These are phyloP conservation scores for Adansonia gregorii DNA, from an alignment of 441 rosid genomes.

Conservation along the genomic window DNA sequence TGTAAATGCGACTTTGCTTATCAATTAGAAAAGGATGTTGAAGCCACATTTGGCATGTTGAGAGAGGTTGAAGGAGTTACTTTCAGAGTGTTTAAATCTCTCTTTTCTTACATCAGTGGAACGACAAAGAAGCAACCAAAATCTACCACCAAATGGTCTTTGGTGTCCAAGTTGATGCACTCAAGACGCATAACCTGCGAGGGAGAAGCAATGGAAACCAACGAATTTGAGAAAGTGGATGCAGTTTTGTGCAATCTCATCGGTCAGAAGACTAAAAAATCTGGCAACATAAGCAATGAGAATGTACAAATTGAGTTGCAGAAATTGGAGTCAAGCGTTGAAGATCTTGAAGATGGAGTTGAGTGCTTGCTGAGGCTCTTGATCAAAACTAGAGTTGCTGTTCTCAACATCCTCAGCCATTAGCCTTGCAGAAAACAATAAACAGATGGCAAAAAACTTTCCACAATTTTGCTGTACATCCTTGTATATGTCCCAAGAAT, in stretches of 20 bases:
- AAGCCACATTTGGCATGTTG: background rate
- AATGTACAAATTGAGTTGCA: constrained; percentile 18
- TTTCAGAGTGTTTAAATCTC: background rate
- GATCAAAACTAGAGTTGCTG: constrained; percentile 17
- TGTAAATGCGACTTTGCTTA: constrained; percentile 7
- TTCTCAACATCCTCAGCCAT: constrained; percentile 12
- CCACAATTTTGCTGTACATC: background rate
- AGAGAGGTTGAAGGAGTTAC: constrained; percentile 20
- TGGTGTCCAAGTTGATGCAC: constrained; percentile 23
- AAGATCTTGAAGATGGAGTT: constrained; percentile 25
- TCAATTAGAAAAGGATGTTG: background rate
- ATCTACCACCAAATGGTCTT: constrained; percentile 7
- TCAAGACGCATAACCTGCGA: background rate
- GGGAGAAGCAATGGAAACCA: constrained; percentile 6
- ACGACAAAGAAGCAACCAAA: constrained; percentile 3
- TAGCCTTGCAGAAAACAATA: background rate
- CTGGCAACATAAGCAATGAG: background rate
- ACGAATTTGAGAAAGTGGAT: constrained; percentile 38
- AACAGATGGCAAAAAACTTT: background rate
- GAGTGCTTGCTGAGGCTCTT: constrained; percentile 20
- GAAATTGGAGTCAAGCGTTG: constrained; percentile 14
- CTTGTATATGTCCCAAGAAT: constrained; percentile 14
- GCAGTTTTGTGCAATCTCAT: constrained; percentile 26
- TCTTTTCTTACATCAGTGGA: constrained; percentile 21
- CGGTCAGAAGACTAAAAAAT: constrained; percentile 18